Percentiles rank a stretch among this genome's conserved stretches.
Conservation (phyloP, 2,329 filamentous ascomycete genomes). For the Stagonosporopsis rhizophila region DNA sequence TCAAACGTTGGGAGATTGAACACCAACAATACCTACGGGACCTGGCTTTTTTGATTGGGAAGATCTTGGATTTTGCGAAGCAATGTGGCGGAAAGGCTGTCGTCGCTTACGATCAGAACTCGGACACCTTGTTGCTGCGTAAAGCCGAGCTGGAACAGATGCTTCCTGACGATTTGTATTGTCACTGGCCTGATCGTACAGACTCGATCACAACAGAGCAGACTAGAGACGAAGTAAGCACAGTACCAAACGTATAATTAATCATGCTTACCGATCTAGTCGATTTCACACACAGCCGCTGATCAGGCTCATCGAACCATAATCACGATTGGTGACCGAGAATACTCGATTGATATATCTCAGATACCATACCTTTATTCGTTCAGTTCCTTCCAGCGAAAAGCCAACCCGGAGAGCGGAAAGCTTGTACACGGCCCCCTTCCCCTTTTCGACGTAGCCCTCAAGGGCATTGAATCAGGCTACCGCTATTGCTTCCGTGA, state of each 20-base stretch:
- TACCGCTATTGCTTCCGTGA: background rate
- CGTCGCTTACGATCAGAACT: no score
- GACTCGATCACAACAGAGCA: no score
- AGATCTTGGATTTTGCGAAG: constrained; percentile 4
- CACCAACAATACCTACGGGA: no score
- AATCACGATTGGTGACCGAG: background rate
- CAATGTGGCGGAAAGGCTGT: background rate
- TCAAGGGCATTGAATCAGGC: background rate
- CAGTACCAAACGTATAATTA: no score
- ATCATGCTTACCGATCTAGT: no score
- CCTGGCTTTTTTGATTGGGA: no score
- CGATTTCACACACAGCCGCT: background rate
- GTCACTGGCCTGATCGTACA: no score
- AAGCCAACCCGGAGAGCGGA: background rate
- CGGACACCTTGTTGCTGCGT: no score
- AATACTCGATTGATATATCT: background rate
- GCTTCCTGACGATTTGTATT: no score
- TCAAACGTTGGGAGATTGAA: constrained; percentile 16
- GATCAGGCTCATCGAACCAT: background rate
- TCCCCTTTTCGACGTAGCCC: background rate
- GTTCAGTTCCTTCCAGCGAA: background rate
- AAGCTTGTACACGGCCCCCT: background rate
- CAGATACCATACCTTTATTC: background rate
- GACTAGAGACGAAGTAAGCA: background rate
- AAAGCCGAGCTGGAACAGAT: no score